Conservation (phyloP, 495 filamentous ascomycete species). For the Aeminium ludgeri region DNA sequence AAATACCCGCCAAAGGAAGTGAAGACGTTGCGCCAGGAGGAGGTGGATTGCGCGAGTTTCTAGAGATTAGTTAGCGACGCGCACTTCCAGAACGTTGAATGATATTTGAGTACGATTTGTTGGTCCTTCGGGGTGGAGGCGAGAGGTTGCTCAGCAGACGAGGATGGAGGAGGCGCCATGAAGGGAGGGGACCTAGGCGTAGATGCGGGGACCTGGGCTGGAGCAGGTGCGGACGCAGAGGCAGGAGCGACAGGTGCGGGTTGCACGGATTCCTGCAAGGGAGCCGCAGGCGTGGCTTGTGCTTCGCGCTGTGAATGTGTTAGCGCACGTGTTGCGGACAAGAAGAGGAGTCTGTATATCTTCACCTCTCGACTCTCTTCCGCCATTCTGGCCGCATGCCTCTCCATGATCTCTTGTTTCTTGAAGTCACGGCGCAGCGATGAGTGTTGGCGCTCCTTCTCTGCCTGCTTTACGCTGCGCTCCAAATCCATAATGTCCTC, state of each 20-base stretch:
- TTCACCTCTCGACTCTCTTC: no score
- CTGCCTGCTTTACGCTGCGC: no score
- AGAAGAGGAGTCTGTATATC: no score
- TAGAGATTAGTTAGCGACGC: not conserved
- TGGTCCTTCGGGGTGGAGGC: not conserved
- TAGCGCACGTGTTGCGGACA: not conserved
- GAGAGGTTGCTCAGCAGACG: not conserved
- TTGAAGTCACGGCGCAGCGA: no score
- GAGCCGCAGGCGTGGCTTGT: not conserved
- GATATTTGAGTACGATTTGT: not conserved
- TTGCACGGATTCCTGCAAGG: no score
- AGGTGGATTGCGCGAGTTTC: not conserved
- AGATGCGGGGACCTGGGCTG: not conserved
- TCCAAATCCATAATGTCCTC: no score
- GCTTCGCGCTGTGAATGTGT: not conserved
- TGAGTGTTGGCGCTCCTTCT: no score
- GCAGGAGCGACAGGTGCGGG: no score
- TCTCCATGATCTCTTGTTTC: not conserved
- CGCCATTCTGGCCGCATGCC: not conserved
- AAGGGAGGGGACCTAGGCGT: not conserved
- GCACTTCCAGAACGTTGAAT: not conserved
- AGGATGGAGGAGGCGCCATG: not conserved
- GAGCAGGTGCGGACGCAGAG: not conserved
- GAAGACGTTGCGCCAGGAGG: not conserved
- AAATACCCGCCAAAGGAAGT: not conserved